phyloP scores from a whole-genome alignment of 352 stramenopile species.

The Phytophthora pinifolia region DNA sequence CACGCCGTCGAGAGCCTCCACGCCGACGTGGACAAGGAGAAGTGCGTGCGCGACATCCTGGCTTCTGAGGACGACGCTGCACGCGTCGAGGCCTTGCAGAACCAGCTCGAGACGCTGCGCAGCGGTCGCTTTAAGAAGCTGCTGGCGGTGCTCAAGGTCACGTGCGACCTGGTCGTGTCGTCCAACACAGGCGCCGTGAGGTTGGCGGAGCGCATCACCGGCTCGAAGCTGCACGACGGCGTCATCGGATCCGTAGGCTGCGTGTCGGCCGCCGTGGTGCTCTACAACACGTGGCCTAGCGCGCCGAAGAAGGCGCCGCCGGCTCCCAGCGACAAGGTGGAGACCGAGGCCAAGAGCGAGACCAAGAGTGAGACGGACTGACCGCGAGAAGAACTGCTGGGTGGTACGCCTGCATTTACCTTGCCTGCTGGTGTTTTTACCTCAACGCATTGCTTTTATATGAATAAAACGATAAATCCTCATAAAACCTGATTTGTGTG shows the following conservation, averaged over 20 bases:
- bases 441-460: conserved; percentile 3
- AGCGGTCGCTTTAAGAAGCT: conserved; percentile 78
- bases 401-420: conserved; percentile 12
- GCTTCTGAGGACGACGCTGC: conserved; percentile 62
- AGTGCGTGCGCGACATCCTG: conserved; percentile 72
- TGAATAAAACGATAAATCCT: conserved; percentile 22
- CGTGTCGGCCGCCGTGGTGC: conserved; percentile 77
- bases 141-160: conserved; percentile 78
- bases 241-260: conserved; percentile 80
- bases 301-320: conserved; percentile 34
- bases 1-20: conserved; percentile 73
- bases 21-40: conserved; percentile 79
- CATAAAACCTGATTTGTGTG: no score
- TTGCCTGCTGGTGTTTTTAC: background rate
- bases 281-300: conserved; percentile 84
- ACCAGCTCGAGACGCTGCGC: conserved; percentile 62
- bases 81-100: conserved; percentile 52
- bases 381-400: background rate
- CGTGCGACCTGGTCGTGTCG: conserved; percentile 86
- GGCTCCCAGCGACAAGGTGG: conserved; percentile 16
- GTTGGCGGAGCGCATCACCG: conserved; percentile 75
- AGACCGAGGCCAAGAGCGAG: conserved; percentile 18
- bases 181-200: conserved; percentile 82
- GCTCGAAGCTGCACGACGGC: conserved; percentile 82
- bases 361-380: conserved; percentile 19